Conservation (phyloP, 2,329 filamentous ascomycete genomes). For the Trichoderma semiorbis region DNA sequence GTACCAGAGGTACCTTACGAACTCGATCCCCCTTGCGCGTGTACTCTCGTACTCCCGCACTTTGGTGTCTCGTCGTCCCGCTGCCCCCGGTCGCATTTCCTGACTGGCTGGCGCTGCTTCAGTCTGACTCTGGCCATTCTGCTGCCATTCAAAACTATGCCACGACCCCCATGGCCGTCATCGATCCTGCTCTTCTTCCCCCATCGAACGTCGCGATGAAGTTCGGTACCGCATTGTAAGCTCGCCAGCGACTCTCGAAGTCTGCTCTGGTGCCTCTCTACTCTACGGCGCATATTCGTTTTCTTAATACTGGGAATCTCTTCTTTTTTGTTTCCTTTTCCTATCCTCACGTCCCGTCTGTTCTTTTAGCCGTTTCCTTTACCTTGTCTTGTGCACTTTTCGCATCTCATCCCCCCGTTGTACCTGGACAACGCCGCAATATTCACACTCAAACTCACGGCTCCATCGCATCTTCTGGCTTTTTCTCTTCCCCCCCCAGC, state of each 20-base stretch:
- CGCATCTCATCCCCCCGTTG: conserved; percentile 45
- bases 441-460: background rate
- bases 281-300: conserved; percentile 34
- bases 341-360: conserved; percentile 3
- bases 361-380: conserved; percentile 5
- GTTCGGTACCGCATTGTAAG: conserved; percentile 51
- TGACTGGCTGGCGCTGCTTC: background rate
- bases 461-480: conserved; percentile 11
- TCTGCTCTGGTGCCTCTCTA: conserved; percentile 48
- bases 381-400: background rate
- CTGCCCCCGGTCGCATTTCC: conserved; percentile 6
- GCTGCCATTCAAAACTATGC: conserved; percentile 35
- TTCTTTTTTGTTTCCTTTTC: conserved; percentile 24
- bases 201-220: conserved; percentile 52
- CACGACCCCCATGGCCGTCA: conserved; percentile 28
- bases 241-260: conserved; percentile 52
- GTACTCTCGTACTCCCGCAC: conserved; percentile 4
- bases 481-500: background rate
- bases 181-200: conserved; percentile 29
- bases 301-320: conserved; percentile 28
- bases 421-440: conserved; percentile 40
- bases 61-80: conserved; percentile 11
- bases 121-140: background rate
- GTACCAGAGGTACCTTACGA: background rate
- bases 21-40: background rate